Base-by-base conservation (phyloP, 2,329 filamentous ascomycete species). In the Sarocladium kiliense region DNA sequence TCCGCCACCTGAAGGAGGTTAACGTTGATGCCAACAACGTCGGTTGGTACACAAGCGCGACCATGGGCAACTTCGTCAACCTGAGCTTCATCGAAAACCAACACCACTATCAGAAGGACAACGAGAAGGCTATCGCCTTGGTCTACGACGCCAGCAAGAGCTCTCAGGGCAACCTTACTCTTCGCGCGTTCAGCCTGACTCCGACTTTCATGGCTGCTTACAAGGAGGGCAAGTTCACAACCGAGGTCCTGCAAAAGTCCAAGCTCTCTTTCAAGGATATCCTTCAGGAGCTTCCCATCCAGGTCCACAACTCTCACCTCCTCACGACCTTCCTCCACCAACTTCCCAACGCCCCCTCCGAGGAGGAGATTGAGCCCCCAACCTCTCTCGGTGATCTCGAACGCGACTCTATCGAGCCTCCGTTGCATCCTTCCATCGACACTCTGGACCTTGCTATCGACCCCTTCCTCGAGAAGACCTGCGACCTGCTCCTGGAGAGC, bases 1-100 rank as follows among this genome's bases (percentile, higher is more conserved):
- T 99, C 74, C 89, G 91, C 68, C 91, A 94, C 73, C 78, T 97
- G 60, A 88, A 93, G 71, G 94, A 97, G 75, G 94, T 99, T 67
- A 99, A 97, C 72, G 89, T 97, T 58, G 94, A 99, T 72, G 94
- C 94, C 62, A 96, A 97, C 79, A 95, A 91, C 67, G 91, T 96
- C 58, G 94, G 94, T 66, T 99, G 92, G 92, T 99, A 99, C 78
- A 97, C 91, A 57, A 97, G 91, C 77, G 91, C 92, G 60, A 96
- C 91, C 73, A 95, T 99, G 89, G 94, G 94, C 73, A 97, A 96
- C 80, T 97, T 97, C 65, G 82, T 97, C 79, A 97, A 92, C 79
- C 74, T 88, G 69, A 89, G 88, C 78, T 92, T 96, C 69, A 89
- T 99, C 73, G 94, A 99, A 82, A 99, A 97, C 79, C 92, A 97